A percentile compares a stretch with the other conserved stretches of the same genome.
phyloP scores from a whole-genome alignment of 164 flowering plant genomes.

The Chimonanthus salicifolius region DNA sequence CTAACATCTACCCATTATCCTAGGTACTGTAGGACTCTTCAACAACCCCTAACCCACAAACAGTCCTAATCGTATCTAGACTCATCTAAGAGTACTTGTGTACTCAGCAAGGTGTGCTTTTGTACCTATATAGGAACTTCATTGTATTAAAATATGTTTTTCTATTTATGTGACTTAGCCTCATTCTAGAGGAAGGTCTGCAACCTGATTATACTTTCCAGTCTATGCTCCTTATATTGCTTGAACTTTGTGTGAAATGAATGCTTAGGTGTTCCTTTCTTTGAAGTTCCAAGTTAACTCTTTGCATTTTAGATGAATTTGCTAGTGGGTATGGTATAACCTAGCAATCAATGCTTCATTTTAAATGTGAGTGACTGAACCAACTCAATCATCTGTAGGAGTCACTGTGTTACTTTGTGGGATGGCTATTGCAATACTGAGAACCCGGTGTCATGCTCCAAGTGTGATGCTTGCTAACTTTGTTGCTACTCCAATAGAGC shows the following conservation, averaged over 20 bases:
- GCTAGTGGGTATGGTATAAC: background rate
- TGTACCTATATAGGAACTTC: no score
- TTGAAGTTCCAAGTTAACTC: background rate
- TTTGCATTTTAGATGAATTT: background rate
- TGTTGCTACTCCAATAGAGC: constrained; percentile 86
- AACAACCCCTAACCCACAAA: no score
- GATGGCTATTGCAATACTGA: constrained; percentile 75
- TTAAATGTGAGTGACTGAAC: background rate
- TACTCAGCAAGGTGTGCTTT: no score
- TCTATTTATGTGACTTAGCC: background rate
- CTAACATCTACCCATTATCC: no score
- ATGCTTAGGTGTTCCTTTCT: background rate
- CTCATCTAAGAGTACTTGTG: background rate
- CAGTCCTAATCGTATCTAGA: no score
- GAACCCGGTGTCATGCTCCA: constrained; percentile 79
- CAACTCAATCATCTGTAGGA: constrained; percentile 36
- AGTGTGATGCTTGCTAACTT: constrained; percentile 81
- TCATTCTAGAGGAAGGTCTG: background rate
- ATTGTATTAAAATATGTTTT: background rate
- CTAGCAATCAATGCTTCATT: background rate
- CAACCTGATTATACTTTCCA: background rate
- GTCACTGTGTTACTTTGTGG: constrained; percentile 87
- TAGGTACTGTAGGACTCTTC: no score
- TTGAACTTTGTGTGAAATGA: background rate
- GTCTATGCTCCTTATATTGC: background rate